Conservation (phyloP, 129 eudicot species). For the Pittosporum tobira region DNA sequence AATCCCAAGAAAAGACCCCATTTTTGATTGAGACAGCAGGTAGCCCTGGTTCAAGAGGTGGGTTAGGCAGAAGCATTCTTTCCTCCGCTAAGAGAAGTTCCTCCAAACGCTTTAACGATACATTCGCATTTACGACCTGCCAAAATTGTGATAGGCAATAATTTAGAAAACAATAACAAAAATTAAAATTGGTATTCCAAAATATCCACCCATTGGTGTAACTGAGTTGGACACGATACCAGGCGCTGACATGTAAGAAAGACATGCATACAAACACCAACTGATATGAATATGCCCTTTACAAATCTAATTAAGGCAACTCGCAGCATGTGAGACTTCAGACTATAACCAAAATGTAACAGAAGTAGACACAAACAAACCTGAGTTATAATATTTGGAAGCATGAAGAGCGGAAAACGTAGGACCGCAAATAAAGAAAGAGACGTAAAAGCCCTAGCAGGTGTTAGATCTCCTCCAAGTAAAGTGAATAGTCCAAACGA, state of each 20-base stretch:
- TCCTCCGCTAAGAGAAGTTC: constrained; percentile 88
- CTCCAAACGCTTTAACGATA: constrained; percentile 77
- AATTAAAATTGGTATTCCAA: too few species aligned
- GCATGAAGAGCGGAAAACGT: constrained; percentile 80
- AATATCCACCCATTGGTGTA: too few species aligned
- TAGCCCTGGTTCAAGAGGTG: constrained; percentile 67
- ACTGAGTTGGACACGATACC: too few species aligned
- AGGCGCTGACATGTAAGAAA: too few species aligned
- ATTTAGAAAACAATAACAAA: constrained; percentile 3
- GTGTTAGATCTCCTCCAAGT: constrained; percentile 87
- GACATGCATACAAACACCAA: too few species aligned
- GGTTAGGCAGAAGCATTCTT: constrained; percentile 79
- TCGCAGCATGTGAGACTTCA: too few species aligned
- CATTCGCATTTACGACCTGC: constrained; percentile 91
- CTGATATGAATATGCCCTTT: too few species aligned
- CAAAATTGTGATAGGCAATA: constrained; percentile 9
- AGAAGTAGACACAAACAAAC: constrained; percentile 20
- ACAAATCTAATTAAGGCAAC: too few species aligned
- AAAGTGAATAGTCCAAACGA: constrained; percentile 83
- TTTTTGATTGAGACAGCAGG: constrained; percentile 84
- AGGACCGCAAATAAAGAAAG: constrained; percentile 78
- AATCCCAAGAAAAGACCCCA: constrained; percentile 90
- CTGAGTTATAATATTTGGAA: constrained; percentile 84
- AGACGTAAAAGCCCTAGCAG: constrained; percentile 91
- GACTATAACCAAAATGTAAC: neutral